Evolutionary conservation across 2,329 filamentous ascomycete species (phyloP), one percentile per base, ranked within the genome.

Genomic region (Thermochaetoides dissita): DNA sequence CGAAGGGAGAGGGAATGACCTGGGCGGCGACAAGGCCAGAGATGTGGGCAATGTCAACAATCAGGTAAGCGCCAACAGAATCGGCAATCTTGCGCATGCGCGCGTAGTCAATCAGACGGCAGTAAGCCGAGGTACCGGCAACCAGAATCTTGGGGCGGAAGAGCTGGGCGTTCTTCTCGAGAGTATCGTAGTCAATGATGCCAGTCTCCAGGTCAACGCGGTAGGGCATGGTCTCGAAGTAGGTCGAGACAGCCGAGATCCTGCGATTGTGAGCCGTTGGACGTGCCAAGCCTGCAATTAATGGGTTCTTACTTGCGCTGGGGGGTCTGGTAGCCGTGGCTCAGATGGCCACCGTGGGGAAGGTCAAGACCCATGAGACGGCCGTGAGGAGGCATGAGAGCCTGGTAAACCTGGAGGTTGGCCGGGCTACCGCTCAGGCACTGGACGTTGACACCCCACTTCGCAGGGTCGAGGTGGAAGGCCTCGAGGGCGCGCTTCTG

Each of bases 361-460:
- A 95, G 77, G 61, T 95, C 88, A 54, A 95, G 73, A 57, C 91
- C 91, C 91, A 98, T 98, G 53, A 98, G 72, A 58, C 91, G 82
- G 54, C 94, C 91, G 65, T 96, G 89, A 44, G 86, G 81, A 60
- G 84, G 85, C 76, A 96, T 93, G 59, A 98, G 78, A 55, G 91
- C 91, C 71, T 94, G 88, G 73, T 96, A 98, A 54, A 93, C 87
- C 73, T 96, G 87, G 54, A 98, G 71, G 68, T 98, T 98, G 69
- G 91, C 91, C 55, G 91, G 91, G 64, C 81, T 88, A 57, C 91
- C 91, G 59, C 79, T 85, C 59, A 94, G 69, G 65, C 84, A 87
- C 72, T 98, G 91, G 46, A 98, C 91, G 61, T 98, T 98, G 68
- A 98, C 91, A 62, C 91, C 91, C 91, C 91, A 98, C 71, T 93